A percentile compares a stretch with the other conserved stretches of the same genome.
These are phyloP conservation scores for Solioccasus polychromus DNA, from an alignment of 768 basidiomycete genomes.

Conservation along the genomic window DNA sequence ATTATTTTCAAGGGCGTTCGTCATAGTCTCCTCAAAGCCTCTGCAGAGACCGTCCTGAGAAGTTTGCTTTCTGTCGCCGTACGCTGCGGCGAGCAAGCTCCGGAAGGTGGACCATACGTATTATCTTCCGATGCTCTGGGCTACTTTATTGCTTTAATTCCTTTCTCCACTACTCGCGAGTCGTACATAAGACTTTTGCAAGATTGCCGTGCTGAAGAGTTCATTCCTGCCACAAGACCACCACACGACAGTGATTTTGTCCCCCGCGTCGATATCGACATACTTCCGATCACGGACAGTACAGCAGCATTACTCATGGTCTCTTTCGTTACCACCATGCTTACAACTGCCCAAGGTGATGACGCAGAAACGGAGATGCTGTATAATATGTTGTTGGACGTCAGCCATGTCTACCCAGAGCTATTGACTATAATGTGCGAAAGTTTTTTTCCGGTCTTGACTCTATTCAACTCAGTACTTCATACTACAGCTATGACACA, in stretches of 20 bases:
- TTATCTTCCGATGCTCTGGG: conserved; percentile 62
- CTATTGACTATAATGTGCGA: conserved; percentile 71
- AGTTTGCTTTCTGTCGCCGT: conserved; percentile 63
- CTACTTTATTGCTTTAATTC: conserved; percentile 77
- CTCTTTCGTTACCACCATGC: conserved; percentile 74
- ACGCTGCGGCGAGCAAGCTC: conserved; percentile 34
- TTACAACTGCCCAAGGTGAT: conserved; percentile 72
- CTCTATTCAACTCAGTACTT: conserved; percentile 6
- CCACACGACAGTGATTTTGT: conserved; percentile 44
- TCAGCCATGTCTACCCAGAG: conserved; percentile 67
- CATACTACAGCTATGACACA: conserved; percentile 59
- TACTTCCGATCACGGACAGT: conserved; percentile 61
- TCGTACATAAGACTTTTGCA: conserved; percentile 60
- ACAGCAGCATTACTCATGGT: conserved; percentile 68
- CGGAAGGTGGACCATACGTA: conserved; percentile 42
- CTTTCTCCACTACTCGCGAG: conserved; percentile 56
- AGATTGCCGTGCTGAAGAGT: conserved; percentile 56
- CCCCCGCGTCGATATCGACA: conserved; percentile 51
- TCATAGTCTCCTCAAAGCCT: conserved; percentile 57
- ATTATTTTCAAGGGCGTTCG: conserved; percentile 87
- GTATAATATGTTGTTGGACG: conserved; percentile 71
- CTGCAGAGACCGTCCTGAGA: conserved; percentile 59
- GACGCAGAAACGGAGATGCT: conserved; percentile 80
- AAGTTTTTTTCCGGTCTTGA: background rate
- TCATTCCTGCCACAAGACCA: conserved; percentile 35